These are phyloP conservation scores for Naegleria fowleri DNA, from an alignment of 208 protist species.

Conservation along the genomic window DNA sequence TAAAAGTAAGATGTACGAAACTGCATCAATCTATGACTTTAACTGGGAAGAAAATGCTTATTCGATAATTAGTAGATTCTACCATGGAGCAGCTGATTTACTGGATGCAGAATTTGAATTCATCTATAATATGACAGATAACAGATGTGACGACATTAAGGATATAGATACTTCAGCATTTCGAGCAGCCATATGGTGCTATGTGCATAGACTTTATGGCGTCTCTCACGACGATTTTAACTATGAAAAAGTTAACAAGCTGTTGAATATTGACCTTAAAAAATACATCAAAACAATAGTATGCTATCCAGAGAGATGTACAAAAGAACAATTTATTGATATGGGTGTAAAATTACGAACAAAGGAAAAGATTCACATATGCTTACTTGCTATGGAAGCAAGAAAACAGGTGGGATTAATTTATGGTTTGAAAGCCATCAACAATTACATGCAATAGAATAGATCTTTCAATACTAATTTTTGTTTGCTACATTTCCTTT, in stretches of 20 bases:
- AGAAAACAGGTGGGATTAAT: constrained; percentile 5
- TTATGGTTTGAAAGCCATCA: constrained; percentile 13
- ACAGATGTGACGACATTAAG: neutral
- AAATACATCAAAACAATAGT: constrained; percentile 27
- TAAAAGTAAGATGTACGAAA: neutral
- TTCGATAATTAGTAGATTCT: constrained; percentile 17
- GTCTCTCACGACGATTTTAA: constrained; percentile 23
- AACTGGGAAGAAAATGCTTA: constrained; percentile 21
- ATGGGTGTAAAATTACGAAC: constrained; percentile 12
- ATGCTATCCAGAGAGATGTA: constrained; percentile 23
- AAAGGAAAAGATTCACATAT: constrained; percentile 26
- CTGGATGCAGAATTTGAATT: constrained; percentile 24
- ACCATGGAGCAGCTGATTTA: constrained; percentile 10
- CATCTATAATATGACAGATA: constrained; percentile 27
- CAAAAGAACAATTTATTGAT: neutral
- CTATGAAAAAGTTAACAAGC: constrained; percentile 14
- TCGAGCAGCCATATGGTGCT: constrained; percentile 23
- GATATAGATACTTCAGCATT: constrained; percentile 29
- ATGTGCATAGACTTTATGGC: constrained; percentile 11
- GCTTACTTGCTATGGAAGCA: neutral
- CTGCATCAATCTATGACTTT: neutral
- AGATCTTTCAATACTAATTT: neutral
- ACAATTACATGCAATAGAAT: constrained; percentile 13
- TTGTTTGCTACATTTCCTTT: no score
- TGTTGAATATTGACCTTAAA: constrained; percentile 24